Evolutionary conservation across 1,284 basidiomycete species (phyloP), one percentile per base, ranked within the genome.

Genomic region (Ceratobasidium sp.): DNA sequence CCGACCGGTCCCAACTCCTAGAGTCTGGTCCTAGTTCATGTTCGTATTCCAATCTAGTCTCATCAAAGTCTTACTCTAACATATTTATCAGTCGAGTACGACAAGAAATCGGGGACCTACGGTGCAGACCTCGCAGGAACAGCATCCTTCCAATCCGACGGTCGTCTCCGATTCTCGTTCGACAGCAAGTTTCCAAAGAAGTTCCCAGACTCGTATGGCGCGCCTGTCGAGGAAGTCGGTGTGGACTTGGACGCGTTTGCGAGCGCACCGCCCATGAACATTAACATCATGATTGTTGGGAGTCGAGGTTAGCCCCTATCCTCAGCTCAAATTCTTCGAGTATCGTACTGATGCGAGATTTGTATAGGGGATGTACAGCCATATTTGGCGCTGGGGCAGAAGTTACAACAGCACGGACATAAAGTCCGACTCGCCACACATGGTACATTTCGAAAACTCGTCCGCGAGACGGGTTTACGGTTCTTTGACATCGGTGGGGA

Each of bases 361-460:
- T 73, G 30, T 28, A 47, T 78, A 87, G 89, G 89, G 46, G 89
- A 91, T 76, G 89, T 92, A 0, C 90, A 91, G 78, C 90, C 89
- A 0, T 91, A 88, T 77, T 81, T 91, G n/a, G 89, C 89, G 0
- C 82, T 92, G 0, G 89, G 87, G 2, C 83, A 87, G 72, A 80
- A 82, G 16, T 81, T 92, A 0, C 79, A 84, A 18, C 79, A 82
- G 49, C 82, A 88, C 75, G 87, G 87, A 0, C 89, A 92, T 79
- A 84, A 86, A 11, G 85, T 91, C 38, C 84, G 90, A 5, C 87
- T 92, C 41, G 90, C 88, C 0, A 88, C 89, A 0, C 90, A 92
- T 77, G 84, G 84, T 70, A 87, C 86, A 9, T 92, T 91, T 79
- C 82, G 84, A 9, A 78, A 83, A 18, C 88, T 90, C 77, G 87